Evolutionary conservation across 257 asterid genomes (phyloP).

Genomic region (Solanum habrochaites): DNA sequence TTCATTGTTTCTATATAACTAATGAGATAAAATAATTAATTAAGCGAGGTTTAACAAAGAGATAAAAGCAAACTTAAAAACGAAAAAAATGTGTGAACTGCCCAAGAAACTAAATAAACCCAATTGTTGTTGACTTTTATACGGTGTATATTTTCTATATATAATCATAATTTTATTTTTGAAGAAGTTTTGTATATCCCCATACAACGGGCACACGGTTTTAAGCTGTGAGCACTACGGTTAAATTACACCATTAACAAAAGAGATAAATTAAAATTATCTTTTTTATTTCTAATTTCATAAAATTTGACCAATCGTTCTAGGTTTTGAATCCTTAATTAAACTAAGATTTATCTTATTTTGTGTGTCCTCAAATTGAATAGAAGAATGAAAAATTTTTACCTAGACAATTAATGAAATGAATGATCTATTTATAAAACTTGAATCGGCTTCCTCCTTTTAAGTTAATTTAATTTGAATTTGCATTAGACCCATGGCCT

Average conservation of each 20-base stretch:
- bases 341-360: no score
- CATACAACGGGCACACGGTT: conserved; percentile 17
- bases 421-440: neutral
- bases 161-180: neutral
- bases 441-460: neutral
- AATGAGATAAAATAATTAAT: no score
- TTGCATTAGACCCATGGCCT: no score
- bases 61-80: neutral
- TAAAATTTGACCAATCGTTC: no score
- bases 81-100: conserved; percentile 8
- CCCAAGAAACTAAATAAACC: conserved; percentile 19
- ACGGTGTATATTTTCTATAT: neutral
- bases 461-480: no score
- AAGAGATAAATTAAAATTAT: neutral
- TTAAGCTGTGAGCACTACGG: neutral
- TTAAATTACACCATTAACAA: neutral
- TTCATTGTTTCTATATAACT: no score
- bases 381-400: neutral
- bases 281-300: no score
- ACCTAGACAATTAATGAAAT: neutral
- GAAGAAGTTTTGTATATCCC: neutral
- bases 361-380: neutral
- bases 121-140: conserved; percentile 15
- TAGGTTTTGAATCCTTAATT: neutral
- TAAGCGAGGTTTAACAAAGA: neutral